Evolutionary conservation across 371 early-diverging fungal genomes (phyloP), one percentile per base, ranked within the genome.

Genomic region (Apophysomyces elegans): DNA sequence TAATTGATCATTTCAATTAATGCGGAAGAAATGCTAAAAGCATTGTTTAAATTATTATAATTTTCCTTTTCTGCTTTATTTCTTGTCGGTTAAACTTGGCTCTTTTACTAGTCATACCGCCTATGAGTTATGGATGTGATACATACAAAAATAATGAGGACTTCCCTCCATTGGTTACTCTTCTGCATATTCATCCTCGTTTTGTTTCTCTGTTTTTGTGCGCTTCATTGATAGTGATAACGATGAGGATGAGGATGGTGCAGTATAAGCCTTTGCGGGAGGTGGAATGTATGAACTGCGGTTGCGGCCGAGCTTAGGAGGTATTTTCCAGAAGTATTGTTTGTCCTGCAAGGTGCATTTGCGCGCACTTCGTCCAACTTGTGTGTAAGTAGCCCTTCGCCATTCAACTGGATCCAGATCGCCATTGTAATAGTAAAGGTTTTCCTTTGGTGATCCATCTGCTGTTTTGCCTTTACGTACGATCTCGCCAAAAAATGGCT

Each of bases 321-420:
- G 88, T 64, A 88, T 88, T 63, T 84, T 84, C 83, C 83, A 88
- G 69, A 88, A 87, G 71, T 87, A 87, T 70, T 87, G 88, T 66
- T 87, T 87, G 43, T 87, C 88, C 75, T 84, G 84, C 57, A 88
- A 67, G 13, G 88, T 88, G 67, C 88, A 88, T 66, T 84, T 85
- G 63, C 88, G 86, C 46, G 88, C 88, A 65, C 86, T 85, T 26
- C 86, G 84, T 47, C 84, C 84, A 32, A 83, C 80, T 59, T 83
- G 83, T n/a, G 83, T 83, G 58, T 80, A 83, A 18, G 80, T 75
- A 6, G 79, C 70, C 41, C 78, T 70, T 60, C 84, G 79, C 84
- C 84, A 83, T 62, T 83, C 84, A 8, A 83, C 84, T 21, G 84
- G 86, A 63, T 88, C 88, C 37, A 71, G 65, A 46, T 88, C 86